Conservation (phyloP, 2,329 filamentous ascomycete genomes). For the Fusarium nygamai region DNA sequence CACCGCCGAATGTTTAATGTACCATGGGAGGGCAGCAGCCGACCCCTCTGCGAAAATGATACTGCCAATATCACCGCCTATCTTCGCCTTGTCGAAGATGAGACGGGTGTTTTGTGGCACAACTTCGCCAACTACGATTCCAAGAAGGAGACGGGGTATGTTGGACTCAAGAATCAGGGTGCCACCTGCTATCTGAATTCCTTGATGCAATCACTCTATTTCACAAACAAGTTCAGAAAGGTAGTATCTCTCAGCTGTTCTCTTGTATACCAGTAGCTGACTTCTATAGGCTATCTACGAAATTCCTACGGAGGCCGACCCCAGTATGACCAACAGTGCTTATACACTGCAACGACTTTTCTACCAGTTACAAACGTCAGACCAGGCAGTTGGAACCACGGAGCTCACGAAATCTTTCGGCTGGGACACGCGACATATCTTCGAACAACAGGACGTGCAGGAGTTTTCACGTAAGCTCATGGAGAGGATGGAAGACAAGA, state of each 20-base stretch:
- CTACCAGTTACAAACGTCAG: conserved; percentile 91
- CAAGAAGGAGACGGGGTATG: conserved; percentile 98
- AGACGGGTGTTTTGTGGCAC: conserved; percentile 90
- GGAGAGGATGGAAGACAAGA: conserved; percentile 95
- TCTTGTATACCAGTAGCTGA: conserved; percentile 15
- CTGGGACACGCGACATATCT: conserved; percentile 97
- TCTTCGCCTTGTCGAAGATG: conserved; percentile 83
- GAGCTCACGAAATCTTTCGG: conserved; percentile 97
- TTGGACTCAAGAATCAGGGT: conserved; percentile 95
- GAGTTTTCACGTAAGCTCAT: conserved; percentile 96
- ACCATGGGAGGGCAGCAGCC: conserved; percentile 74
- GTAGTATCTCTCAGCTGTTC: conserved; percentile 52
- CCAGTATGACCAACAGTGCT: conserved; percentile 85
- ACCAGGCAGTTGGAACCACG: conserved; percentile 84
- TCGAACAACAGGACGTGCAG: conserved; percentile 98
- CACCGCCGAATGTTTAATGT: conserved; percentile 84
- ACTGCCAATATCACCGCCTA: conserved; percentile 84
- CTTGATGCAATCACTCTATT: conserved; percentile 83
- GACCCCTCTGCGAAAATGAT: conserved; percentile 82
- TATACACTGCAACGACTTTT: conserved; percentile 95
- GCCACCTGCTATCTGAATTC: conserved; percentile 92
- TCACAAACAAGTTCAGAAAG: conserved; percentile 94
- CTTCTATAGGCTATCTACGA: conserved; percentile 84
- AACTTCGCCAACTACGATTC: conserved; percentile 96
- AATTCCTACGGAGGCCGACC: conserved; percentile 90